Evolutionary conservation across 1,284 basidiomycete genomes (phyloP), one percentile per base, ranked within the genome.

Genomic region (Sparassis latifolia): DNA sequence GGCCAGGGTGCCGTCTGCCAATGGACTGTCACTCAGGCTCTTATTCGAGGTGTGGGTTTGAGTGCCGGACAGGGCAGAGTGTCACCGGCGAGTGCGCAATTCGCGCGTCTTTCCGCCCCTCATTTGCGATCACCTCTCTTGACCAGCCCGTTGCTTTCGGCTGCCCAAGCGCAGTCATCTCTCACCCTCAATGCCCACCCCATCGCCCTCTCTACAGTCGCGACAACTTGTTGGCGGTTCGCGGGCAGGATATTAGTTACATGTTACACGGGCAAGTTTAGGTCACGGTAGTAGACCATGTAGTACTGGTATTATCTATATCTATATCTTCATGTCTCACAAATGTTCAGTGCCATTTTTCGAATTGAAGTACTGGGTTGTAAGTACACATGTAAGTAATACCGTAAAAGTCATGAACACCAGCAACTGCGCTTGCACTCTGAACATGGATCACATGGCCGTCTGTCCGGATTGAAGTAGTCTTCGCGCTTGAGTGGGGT

Each of bases 201-300:
- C 78, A 32, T n/a, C n/a, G n/a, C n/a, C n/a, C n/a, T 80, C 80
- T 44, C 56, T 83, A 54, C 81, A 80, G 63, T 77, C 81, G 53
- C 79, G 84, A 57, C 78, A 83, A 58, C 60, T 63, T 37, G 69
- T 76, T 7, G 69, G 73, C 10, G 69, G 68, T 53, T 71, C 72
- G 44, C 72, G 73, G 42, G 72, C 70, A 51, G 71, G 72, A 41
- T 74, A 74, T 59, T 74, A 70, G 62, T 38, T n/a, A n/a, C n/a
- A n/a, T n/a, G n/a, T n/a, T n/a, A n/a, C n/a, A n/a, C n/a, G n/a
- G n/a, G n/a, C n/a, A n/a, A n/a, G n/a, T n/a, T n/a, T n/a, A n/a
- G n/a, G n/a, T n/a, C n/a, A n/a, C n/a, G n/a, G n/a, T n/a, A n/a
- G n/a, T n/a, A n/a, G n/a, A n/a, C n/a, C n/a, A n/a, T n/a, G n/a